A percentile compares a stretch with the other conserved stretches of the same genome.
Conservation (phyloP, 495 filamentous ascomycete genomes). For the Penicillium goetzii region DNA sequence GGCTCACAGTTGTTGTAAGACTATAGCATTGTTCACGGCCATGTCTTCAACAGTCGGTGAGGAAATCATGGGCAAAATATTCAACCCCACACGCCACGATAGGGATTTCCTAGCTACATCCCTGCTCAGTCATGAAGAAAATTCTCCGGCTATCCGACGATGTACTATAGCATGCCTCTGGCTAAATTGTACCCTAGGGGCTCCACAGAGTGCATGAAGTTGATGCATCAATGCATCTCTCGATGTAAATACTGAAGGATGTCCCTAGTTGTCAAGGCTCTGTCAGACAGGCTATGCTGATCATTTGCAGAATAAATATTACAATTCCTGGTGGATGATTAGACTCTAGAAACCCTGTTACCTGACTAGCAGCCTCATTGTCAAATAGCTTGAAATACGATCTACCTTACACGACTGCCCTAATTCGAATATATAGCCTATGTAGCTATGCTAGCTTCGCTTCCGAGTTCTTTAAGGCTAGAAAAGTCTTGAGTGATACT, state of each 20-base stretch:
- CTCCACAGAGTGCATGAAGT: neutral
- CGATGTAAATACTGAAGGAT: neutral
- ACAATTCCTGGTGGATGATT: neutral
- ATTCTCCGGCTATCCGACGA: conserved; percentile 11
- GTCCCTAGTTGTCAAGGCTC: neutral
- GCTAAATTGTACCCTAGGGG: conserved; percentile 10
- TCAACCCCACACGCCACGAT: neutral
- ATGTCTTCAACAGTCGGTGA: conserved; percentile 10
- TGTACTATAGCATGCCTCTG: conserved; percentile 8
- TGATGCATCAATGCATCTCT: neutral
- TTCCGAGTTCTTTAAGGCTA: neutral
- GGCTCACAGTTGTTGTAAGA: neutral
- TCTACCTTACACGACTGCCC: neutral
- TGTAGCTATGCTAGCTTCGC: neutral
- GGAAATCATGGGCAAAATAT: neutral
- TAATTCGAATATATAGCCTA: neutral
- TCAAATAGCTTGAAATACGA: neutral
- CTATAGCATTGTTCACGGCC: neutral
- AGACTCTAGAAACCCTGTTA: neutral
- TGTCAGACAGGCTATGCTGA: neutral
- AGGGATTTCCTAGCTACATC: neutral
- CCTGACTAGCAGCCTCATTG: neutral
- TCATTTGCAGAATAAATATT: too few species aligned
- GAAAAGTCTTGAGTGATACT: neutral
- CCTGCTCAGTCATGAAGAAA: conserved; percentile 10